phyloP scores from a whole-genome alignment of 1,284 basidiomycete genomes.

The Mycena sp. region DNA sequence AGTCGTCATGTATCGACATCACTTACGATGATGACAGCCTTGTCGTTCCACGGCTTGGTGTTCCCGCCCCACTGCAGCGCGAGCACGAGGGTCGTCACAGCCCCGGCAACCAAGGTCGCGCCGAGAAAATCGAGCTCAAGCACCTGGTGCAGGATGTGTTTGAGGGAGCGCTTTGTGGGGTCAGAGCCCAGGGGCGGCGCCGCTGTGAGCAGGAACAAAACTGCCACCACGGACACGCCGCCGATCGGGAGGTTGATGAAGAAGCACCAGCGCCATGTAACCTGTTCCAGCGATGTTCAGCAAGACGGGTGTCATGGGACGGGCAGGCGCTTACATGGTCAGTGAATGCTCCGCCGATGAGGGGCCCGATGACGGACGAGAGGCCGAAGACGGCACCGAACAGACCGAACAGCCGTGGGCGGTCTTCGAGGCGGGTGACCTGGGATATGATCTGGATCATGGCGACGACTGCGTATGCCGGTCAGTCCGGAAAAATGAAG shows the following conservation, averaged over 20 bases:
- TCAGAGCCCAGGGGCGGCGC: conserved; percentile 4
- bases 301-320: background rate
- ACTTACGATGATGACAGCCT: conserved; percentile 2
- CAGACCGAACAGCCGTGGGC: background rate
- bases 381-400: background rate
- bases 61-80: conserved; percentile 22
- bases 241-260: conserved; percentile 9
- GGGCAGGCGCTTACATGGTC: background rate
- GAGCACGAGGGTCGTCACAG: conserved; percentile 2
- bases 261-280: conserved; percentile 8
- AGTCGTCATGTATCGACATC: background rate
- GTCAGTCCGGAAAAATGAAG: background rate
- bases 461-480: background rate
- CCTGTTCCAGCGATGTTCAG: too few relatives aligned
- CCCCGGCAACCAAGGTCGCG: background rate
- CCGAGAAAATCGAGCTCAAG: conserved; percentile 11
- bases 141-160: background rate
- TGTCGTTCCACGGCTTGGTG: conserved; percentile 11
- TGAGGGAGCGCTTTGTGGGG: background rate
- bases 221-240: background rate
- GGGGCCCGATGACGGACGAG: background rate
- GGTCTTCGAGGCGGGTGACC: background rate
- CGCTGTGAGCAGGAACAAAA: conserved; percentile 4
- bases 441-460: background rate
- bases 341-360: conserved; percentile 13